Evolutionary conservation across 2,329 filamentous ascomycete species (phyloP), one percentile per base, ranked within the genome.

Genomic region (Epicoccum sorghinum): DNA sequence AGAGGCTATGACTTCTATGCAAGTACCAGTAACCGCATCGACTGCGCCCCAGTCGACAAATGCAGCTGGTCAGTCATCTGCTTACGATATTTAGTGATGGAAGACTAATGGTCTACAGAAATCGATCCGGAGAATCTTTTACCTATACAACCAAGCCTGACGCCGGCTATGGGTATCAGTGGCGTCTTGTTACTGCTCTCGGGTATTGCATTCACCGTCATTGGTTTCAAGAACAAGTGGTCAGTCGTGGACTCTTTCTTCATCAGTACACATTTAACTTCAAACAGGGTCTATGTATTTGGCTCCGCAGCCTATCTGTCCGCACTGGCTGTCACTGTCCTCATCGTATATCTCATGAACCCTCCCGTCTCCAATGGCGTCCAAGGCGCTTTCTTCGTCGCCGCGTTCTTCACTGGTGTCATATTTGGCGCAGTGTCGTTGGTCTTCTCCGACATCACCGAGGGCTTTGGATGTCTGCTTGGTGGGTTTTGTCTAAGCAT

Each of bases 271-370:
- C 6, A 6, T 50, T 64, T 73, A 37, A 73, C 54, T 29, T 24
- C 9, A 5, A 25, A 22, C 36, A 75, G 72, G 72, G 59, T 75
- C n/a, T 71, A 75, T 39, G 62, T 75, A 24, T 96, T 89, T 72
- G 83, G 96, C 52, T 95, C 92, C 12, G 85, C 88, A 0, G 89
- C 86, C 4, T 93, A 89, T 64, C 79, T 95, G 24, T 82, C 85
- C 22, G 84, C 87, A 39, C 77, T 97, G 32, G 86, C 89, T 13
- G 87, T 95, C 10, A 86, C 89, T 0, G 89, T 96, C 2, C 79
- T 98, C 22, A 91, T 97, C 49, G 75, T 96, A 39, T 97, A 97
- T 71, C 88, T 97, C 35, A 95, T 96, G 89, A 88, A 82, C 49
- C 83, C 87, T 0, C 91, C 92, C 0, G 83, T 96, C 35, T 85